A percentile compares a stretch with the other conserved stretches of the same genome.
These are phyloP conservation scores for Xylariaceae sp. DNA, from an alignment of 2,329 filamentous ascomycete species.

Conservation along the genomic window DNA sequence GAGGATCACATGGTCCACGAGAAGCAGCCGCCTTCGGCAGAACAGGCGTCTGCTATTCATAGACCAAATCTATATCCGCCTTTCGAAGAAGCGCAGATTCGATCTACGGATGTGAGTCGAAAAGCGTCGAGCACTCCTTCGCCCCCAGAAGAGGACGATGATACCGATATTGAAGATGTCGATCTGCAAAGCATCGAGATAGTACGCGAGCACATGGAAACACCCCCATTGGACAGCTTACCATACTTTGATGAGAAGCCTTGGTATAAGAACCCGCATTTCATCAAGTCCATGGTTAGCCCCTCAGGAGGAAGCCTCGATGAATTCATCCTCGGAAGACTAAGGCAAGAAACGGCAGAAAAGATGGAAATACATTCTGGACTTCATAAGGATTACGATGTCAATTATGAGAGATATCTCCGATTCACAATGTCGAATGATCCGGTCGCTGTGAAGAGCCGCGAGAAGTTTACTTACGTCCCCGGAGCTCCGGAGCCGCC, in stretches of 20 bases:
- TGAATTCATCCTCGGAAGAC: conserved; percentile 41
- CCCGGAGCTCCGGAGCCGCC: conserved; percentile 31
- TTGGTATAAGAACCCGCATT: conserved; percentile 45
- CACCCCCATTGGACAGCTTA: conserved; percentile 51
- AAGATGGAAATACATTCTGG: conserved; percentile 35
- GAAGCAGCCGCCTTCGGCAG: conserved; percentile 10
- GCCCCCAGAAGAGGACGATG: conserved; percentile 47
- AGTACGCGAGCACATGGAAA: conserved; percentile 47
- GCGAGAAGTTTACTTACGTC: conserved; percentile 47
- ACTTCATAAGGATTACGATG: conserved; percentile 37
- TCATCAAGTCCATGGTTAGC: conserved; percentile 37
- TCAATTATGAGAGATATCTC: conserved; percentile 48
- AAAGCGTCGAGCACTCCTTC: conserved; percentile 41
- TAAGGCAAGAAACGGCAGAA: conserved; percentile 37
- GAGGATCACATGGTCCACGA: conserved; percentile 17
- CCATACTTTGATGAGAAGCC: conserved; percentile 42
- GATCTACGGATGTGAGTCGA: conserved; percentile 23
- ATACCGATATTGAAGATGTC: conserved; percentile 51
- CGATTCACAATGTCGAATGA: conserved; percentile 54
- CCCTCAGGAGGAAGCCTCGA: conserved; percentile 34
- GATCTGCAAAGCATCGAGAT: conserved; percentile 45
- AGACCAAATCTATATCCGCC: conserved; percentile 15
- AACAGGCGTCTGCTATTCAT: conserved; percentile 11
- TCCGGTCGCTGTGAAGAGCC: conserved; percentile 49
- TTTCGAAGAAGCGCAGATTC: conserved; percentile 25